phyloP scores from a whole-genome alignment of 805 yeast species.

The Priceomyces melissophilus region DNA sequence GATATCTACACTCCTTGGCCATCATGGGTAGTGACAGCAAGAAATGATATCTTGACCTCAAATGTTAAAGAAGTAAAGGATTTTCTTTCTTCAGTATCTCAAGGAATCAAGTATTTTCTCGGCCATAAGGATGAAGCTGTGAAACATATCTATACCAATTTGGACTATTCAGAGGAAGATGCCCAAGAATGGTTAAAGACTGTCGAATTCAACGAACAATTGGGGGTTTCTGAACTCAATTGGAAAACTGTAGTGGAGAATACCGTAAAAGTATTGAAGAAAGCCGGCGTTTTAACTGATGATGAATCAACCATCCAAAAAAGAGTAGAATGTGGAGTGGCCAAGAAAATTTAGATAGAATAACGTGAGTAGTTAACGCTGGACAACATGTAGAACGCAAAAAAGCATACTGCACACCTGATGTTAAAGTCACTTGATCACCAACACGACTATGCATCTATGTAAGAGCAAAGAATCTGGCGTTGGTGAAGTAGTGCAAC shows the following conservation, averaged over 20 bases:
- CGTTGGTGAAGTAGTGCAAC: no score
- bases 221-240: conserved; percentile 40
- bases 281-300: conserved; percentile 58
- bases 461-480: no score
- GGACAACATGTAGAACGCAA: no score
- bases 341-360: conserved; percentile 5
- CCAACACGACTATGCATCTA: no score
- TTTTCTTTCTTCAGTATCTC: conserved; percentile 54
- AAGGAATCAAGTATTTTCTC: conserved; percentile 68
- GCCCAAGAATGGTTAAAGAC: conserved; percentile 81
- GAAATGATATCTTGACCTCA: conserved; percentile 32
- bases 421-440: no score
- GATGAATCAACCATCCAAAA: conserved; percentile 19
- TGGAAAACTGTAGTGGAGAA: conserved; percentile 49
- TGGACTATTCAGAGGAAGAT: conserved; percentile 76
- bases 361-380: no score
- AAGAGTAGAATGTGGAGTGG: conserved; percentile 24
- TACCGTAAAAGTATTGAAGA: conserved; percentile 54
- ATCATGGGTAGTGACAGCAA: conserved; percentile 78
- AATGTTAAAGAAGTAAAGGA: conserved; percentile 20
- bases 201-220: conserved; percentile 54
- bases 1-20: conserved; percentile 96
- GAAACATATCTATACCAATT: conserved; percentile 56
- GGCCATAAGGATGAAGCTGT: conserved; percentile 61
- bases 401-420: no score